Conservation (phyloP, 306 rosid genomes). For the Glycine soja region DNA sequence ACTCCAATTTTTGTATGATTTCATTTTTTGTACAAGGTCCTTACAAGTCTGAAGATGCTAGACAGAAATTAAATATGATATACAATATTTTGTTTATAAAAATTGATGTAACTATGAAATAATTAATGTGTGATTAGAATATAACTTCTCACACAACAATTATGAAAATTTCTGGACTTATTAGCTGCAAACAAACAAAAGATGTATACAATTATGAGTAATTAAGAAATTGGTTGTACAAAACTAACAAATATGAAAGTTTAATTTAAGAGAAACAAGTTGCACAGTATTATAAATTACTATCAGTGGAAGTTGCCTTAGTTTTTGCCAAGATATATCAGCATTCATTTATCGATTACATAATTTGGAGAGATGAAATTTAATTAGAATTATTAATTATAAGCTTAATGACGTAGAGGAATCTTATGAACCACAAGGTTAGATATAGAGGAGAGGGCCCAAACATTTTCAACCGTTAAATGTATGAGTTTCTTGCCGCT, state of each 20-base stretch:
- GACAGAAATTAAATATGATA: background rate
- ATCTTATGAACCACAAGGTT: slow-evolving; percentile 35
- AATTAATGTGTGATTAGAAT: no score
- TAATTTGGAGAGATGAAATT: slow-evolving; percentile 12
- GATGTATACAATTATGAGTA: slow-evolving; percentile 29
- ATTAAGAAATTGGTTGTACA: no score
- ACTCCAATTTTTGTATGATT: background rate
- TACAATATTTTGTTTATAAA: background rate
- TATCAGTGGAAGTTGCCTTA: background rate
- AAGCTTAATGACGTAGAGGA: slow-evolving; percentile 26
- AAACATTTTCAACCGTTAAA: slow-evolving; percentile 55
- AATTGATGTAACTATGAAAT: background rate
- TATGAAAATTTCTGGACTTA: slow-evolving; percentile 34
- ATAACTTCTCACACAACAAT: background rate
- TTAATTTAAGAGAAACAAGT: no score
- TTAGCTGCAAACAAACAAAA: slow-evolving; percentile 34
- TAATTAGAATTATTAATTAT: slow-evolving; percentile 25
- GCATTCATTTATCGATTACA: background rate
- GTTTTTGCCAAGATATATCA: background rate
- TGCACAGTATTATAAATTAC: slow-evolving; percentile 17
- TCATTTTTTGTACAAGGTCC: background rate
- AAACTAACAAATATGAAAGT: no score
- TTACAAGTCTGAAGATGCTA: background rate
- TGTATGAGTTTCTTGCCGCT: slow-evolving; percentile 36
- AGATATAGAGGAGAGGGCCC: slow-evolving; percentile 41